A percentile compares a stretch with the other conserved stretches of the same genome.
These are phyloP conservation scores for Chimonanthus praecox DNA, from an alignment of 164 flowering plant genomes.

Conservation along the genomic window DNA sequence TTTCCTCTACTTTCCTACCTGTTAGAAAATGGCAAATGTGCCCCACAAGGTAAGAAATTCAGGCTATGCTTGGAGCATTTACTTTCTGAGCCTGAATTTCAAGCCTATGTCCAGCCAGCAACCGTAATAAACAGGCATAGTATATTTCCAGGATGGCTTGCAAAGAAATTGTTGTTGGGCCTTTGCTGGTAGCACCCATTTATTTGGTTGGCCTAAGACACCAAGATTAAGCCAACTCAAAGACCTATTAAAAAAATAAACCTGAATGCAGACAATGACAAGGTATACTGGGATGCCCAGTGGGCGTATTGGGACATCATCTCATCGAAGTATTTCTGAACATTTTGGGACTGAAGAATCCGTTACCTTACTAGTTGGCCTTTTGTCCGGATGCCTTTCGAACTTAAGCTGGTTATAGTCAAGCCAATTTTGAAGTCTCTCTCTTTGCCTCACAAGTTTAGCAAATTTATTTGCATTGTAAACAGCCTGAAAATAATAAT, in stretches of 20 bases:
- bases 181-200: background rate
- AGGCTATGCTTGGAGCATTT: background rate
- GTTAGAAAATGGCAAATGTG: too few relatives aligned
- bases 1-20: too few relatives aligned
- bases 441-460: conserved; percentile 54
- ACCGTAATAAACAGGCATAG: background rate
- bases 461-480: conserved; percentile 91
- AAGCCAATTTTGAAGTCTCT: conserved; percentile 74
- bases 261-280: background rate
- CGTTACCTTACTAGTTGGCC: conserved; percentile 66
- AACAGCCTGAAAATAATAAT: conserved; percentile 48
- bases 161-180: background rate
- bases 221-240: background rate
- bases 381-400: conserved; percentile 73
- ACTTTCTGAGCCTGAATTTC: background rate
- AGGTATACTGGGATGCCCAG: background rate
- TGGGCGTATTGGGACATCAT: background rate
- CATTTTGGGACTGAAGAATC: background rate
- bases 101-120: background rate
- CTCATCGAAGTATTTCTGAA: background rate
- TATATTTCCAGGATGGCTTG: background rate
- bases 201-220: background rate
- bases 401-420: conserved; percentile 82
- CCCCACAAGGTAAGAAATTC: background rate
- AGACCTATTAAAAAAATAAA: background rate